phyloP scores from a whole-genome alignment of 306 rosid species.

The Quercus dentata region DNA sequence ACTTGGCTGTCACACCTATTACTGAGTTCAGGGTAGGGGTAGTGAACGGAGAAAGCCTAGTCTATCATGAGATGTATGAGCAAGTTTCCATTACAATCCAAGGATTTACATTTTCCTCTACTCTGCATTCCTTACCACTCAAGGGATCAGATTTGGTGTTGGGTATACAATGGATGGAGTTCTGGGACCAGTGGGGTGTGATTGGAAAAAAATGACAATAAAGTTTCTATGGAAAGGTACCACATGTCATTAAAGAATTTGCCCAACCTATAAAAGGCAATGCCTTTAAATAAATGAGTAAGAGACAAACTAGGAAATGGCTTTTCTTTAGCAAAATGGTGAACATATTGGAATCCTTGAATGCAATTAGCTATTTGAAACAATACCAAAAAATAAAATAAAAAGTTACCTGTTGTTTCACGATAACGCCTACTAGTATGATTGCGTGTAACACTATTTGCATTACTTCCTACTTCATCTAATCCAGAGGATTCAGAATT shows the following conservation, averaged over 20 bases:
- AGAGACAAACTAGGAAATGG: background rate
- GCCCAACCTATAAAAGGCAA: background rate
- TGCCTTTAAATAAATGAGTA: background rate
- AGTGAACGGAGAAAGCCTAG: too few relatives aligned
- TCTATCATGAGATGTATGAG: too few relatives aligned
- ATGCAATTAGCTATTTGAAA: background rate
- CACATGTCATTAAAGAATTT: background rate
- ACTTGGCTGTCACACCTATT: too few relatives aligned
- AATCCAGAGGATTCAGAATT: conserved; percentile 33
- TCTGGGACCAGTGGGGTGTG: too few relatives aligned
- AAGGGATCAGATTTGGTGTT: too few relatives aligned
- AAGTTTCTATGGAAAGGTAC: too few relatives aligned
- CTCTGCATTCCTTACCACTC: too few relatives aligned
- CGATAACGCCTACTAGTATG: conserved; percentile 61
- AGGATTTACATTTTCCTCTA: too few relatives aligned
- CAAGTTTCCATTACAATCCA: too few relatives aligned
- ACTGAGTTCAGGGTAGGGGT: too few relatives aligned
- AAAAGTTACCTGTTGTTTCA: conserved; percentile 47
- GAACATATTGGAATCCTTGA: background rate
- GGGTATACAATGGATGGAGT: too few relatives aligned
- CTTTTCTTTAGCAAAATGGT: background rate
- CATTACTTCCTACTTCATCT: conserved; percentile 42
- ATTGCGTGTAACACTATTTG: conserved; percentile 8
- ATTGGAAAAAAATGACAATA: too few relatives aligned
- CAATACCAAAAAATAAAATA: background rate